Conservation (phyloP, 768 basidiomycete genomes). For the Chalciporus chontae region DNA sequence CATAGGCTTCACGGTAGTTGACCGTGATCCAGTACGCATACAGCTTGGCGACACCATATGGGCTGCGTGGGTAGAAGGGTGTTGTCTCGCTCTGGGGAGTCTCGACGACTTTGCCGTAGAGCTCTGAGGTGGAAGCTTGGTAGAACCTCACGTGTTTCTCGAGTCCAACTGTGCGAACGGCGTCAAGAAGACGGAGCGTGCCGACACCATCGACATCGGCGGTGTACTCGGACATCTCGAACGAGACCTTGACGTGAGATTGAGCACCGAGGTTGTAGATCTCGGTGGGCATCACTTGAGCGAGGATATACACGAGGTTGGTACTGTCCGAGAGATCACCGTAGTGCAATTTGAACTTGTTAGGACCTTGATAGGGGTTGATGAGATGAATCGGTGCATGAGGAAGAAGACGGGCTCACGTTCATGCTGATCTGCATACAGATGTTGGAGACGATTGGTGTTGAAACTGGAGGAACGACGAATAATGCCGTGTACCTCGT, state of each 20-base stretch:
- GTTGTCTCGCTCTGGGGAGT: conserved; percentile 95
- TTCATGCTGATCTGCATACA: conserved; percentile 91
- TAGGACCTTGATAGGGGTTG: conserved; percentile 45
- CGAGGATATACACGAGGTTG: conserved; percentile 94
- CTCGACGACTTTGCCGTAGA: conserved; percentile 96
- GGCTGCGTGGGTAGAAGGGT: conserved; percentile 97
- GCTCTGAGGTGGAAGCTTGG: conserved; percentile 95
- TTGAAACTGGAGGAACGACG: conserved; percentile 98
- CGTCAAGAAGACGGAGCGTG: conserved; percentile 92
- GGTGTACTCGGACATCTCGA: conserved; percentile 99
- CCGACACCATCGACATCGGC: conserved; percentile 96
- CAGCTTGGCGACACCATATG: conserved; percentile 94
- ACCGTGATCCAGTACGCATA: conserved; percentile 90
- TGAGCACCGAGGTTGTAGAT: conserved; percentile 98
- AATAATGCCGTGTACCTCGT: conserved; percentile 93
- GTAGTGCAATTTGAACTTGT: conserved; percentile 82
- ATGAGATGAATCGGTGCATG: not conserved
- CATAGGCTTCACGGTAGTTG: conserved; percentile 93
- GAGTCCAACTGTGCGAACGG: conserved; percentile 92
- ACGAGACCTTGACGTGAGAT: conserved; percentile 98
- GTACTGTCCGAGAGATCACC: conserved; percentile 95
- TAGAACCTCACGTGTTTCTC: conserved; percentile 94
- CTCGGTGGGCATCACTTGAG: conserved; percentile 91
- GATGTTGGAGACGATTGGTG: conserved; percentile 89
- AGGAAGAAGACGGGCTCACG: conserved; percentile 44